Evolutionary conservation across 139 green algal species (phyloP).

Genomic region (Picochlorum sp.): DNA sequence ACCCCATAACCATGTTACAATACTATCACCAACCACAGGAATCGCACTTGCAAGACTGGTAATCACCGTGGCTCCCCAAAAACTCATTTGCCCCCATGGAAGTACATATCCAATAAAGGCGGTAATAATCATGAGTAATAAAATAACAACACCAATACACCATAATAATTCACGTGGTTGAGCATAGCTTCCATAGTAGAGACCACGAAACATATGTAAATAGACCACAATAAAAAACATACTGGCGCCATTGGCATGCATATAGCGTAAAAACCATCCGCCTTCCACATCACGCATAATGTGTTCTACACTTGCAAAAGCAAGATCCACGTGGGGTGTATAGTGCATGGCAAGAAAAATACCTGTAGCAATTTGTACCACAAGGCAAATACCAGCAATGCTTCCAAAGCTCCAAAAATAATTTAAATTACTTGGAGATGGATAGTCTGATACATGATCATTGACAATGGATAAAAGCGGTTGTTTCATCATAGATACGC

Average conservation of each 20-base stretch:
- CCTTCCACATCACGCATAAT: constrained; percentile 55
- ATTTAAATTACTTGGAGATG: constrained; percentile 53
- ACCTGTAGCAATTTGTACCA: constrained; percentile 54
- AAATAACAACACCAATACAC: constrained; percentile 30
- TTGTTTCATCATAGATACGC: constrained; percentile 51
- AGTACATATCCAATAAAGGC: constrained; percentile 23
- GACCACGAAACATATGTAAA: constrained; percentile 49
- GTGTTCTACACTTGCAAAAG: constrained; percentile 47
- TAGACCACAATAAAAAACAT: constrained; percentile 61
- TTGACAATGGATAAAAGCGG: constrained; percentile 46
- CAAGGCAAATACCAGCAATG: constrained; percentile 54
- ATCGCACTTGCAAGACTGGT: constrained; percentile 14
- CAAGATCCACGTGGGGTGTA: constrained; percentile 40
- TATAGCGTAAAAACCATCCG: constrained; percentile 52
- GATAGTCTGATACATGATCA: constrained; percentile 52
- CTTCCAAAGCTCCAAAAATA: constrained; percentile 52
- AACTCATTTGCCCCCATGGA: constrained; percentile 6
- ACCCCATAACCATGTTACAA: constrained; percentile 21
- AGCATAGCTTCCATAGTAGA: constrained; percentile 51
- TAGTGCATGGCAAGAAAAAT: constrained; percentile 62
- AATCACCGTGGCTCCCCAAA: constrained; percentile 5
- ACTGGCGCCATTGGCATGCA: constrained; percentile 50
- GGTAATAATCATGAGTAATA: constrained; percentile 15
- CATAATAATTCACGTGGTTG: constrained; percentile 38
- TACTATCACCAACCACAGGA: constrained; percentile 13